A percentile compares a stretch with the other conserved stretches of the same genome.
Evolutionary conservation across 1,139 yeast species (phyloP).

Genomic region (Yamadazyma conglobata): DNA sequence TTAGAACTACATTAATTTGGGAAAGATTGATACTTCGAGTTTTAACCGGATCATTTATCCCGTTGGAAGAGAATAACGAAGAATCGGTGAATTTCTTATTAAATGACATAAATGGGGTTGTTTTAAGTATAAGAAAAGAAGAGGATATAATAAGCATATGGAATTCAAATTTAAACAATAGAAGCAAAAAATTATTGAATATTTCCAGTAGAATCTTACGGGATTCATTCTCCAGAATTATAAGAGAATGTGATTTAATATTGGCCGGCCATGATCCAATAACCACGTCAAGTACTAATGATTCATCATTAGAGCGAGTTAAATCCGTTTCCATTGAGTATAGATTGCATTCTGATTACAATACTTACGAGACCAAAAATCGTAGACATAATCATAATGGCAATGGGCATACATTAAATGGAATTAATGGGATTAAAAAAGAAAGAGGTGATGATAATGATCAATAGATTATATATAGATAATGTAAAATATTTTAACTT

Average conservation of each 20-base stretch:
- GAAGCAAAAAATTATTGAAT: conserved; percentile 19
- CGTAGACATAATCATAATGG: neutral
- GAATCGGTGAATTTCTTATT: conserved; percentile 36
- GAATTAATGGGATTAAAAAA: neutral
- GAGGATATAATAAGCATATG: conserved; percentile 52
- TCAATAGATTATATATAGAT: no score
- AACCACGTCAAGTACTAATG: conserved; percentile 27
- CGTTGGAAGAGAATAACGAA: conserved; percentile 23
- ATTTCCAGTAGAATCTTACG: conserved; percentile 47
- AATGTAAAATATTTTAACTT: no score
- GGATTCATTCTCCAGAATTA: conserved; percentile 43
- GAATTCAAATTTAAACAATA: conserved; percentile 44
- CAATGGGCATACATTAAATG: neutral
- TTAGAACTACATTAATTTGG: conserved; percentile 47
- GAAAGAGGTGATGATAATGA: conserved; percentile 1
- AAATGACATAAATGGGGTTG: conserved; percentile 51
- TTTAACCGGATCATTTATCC: conserved; percentile 42
- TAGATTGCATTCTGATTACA: conserved; percentile 26
- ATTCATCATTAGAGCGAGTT: conserved; percentile 34
- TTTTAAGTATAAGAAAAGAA: conserved; percentile 47
- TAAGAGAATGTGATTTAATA: conserved; percentile 45
- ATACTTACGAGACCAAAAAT: conserved; percentile 1
- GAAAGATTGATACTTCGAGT: conserved; percentile 47
- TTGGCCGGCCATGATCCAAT: conserved; percentile 6
- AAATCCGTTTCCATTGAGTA: conserved; percentile 46